These are phyloP conservation scores for Paramyrothecium sp. DNA, from an alignment of 2,329 filamentous ascomycete genomes.

Conservation along the genomic window DNA sequence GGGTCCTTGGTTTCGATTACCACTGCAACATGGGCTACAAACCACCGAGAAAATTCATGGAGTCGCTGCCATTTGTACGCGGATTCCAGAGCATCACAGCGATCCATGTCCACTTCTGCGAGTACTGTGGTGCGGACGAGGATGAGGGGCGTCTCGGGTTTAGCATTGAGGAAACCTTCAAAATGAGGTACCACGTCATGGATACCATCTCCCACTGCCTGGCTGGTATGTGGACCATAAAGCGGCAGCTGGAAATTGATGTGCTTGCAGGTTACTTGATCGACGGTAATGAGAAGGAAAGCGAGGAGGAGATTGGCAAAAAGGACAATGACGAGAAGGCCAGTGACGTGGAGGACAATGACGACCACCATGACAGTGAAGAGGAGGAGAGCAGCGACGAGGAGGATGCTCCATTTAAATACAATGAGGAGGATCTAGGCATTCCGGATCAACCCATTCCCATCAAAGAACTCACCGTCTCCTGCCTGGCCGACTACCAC, in stretches of 20 bases:
- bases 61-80: constrained; percentile 8
- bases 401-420: background rate
- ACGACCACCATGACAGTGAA: background rate
- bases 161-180: constrained; percentile 7
- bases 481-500: constrained; percentile 11
- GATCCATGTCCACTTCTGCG: constrained; percentile 9
- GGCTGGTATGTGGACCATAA: constrained; percentile 9
- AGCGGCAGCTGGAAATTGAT: constrained; percentile 7
- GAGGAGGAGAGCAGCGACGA: background rate
- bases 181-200: constrained; percentile 9
- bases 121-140: constrained; percentile 5
- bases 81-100: constrained; percentile 1
- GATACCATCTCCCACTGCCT: constrained; percentile 14
- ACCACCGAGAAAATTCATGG: constrained; percentile 2
- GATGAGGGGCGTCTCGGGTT: accelerated
- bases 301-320: constrained; percentile 5
- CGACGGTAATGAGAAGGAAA: background rate
- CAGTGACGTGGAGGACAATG: background rate
- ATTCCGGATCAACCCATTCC: background rate
- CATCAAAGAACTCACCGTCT: constrained; percentile 8
- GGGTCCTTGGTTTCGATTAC: constrained; percentile 5
- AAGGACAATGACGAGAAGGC: background rate
- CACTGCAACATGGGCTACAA: background rate
- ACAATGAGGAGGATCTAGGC: background rate
- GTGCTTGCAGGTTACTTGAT: background rate